These are phyloP conservation scores for Pseudevernia furfuracea DNA, from an alignment of 495 filamentous ascomycete species.

Conservation along the genomic window DNA sequence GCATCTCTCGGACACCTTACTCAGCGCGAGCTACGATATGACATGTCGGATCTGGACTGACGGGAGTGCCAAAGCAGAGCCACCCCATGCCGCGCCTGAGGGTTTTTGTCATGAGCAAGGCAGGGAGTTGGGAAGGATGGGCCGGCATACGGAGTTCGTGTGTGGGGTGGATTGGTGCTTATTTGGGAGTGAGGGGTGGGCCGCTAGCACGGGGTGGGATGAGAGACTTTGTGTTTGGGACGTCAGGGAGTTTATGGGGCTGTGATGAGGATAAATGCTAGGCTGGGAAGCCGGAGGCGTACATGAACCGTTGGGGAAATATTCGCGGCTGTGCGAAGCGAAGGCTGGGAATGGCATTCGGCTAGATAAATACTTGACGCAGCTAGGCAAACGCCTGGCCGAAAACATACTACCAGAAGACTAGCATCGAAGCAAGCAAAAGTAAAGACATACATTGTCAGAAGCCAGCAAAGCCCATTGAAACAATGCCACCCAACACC, in stretches of 20 bases:
- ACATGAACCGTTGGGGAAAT: not conserved
- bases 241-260: constrained; percentile 57
- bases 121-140: constrained; percentile 78
- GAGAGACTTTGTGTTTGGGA: constrained; percentile 88
- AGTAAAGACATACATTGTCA: not conserved
- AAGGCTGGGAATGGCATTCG: not conserved
- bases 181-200: constrained; percentile 93
- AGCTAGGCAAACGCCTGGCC: not conserved
- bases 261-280: not conserved
- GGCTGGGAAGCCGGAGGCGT: not conserved
- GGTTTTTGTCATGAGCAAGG: constrained; percentile 39
- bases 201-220: constrained; percentile 89
- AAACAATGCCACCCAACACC: not conserved
- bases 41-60: constrained; percentile 90
- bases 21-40: constrained; percentile 96
- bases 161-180: constrained; percentile 98
- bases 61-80: constrained; percentile 48
- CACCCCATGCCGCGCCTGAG: constrained; percentile 24
- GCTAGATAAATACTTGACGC: not conserved
- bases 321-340: not conserved
- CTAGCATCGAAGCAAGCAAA: not conserved
- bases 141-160: constrained; percentile 86
- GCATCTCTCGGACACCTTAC: constrained; percentile 74
- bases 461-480: not conserved
- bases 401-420: not conserved